Base-by-base conservation (phyloP, 1,139 yeast genomes). In the Lodderomyces elongisporus region DNA sequence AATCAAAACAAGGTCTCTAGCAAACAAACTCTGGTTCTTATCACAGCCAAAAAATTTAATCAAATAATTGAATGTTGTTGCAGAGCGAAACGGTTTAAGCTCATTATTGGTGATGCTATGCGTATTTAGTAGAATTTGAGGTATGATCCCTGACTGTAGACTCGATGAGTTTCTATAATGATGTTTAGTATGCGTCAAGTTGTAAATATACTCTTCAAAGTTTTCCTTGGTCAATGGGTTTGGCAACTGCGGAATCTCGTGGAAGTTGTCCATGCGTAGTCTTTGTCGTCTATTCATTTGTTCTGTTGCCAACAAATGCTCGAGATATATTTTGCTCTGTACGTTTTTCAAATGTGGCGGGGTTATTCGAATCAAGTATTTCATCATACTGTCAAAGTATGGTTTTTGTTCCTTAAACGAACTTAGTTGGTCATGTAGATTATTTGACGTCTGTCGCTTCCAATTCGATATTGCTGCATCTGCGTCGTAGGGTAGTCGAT, bases 11-110 rank as follows among this genome's bases (percentile, higher is more conserved):
- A 68, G 40, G 38, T 64, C 67, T 20, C 72, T 43, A 3, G 73
- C 69, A 48, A 68, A 67, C 17, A 63, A 50, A 32, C 62, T 62
- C 46, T 68, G 74, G 42, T 65, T 58, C 43, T 68, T 66, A 35
- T 54, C 60, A 38, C 40, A 54, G 4, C 74, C 75, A 47, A 66
- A 69, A 45, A 52, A 69, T 32, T 64, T 54, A 35, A 69, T 67
- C 23, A 69, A 51, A 36, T 58, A 56, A 44, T 68, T 69, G 43
- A 56, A 69, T 0, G 74, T 63, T 12, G 60, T 55, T 2, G 55
- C 61, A 10, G 65, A 59, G 25, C 74, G 45, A 36, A 39, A 55
- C 1, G 48, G 48, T 35, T 57, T 55, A 46, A 51, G 62, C 30
- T 54, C 47, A 7, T 40, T 40, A 35, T 60, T 65, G 14, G 58